Evolutionary conservation across 805 yeast genomes (phyloP), one percentile per base, ranked within the genome.

Genomic region (Jamesozyma piceae): DNA sequence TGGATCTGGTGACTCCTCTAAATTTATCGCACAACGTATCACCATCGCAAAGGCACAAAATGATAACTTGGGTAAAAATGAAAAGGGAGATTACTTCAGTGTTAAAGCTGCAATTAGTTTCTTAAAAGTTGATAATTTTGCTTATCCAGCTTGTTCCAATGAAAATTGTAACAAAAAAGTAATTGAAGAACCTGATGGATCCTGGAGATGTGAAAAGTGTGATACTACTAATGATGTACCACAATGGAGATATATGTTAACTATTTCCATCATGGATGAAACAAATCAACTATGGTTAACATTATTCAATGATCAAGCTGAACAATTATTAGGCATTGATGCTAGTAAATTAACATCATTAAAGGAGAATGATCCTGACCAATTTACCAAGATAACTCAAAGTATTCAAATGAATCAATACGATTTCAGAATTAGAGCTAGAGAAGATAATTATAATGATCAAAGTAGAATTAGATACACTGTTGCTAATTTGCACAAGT

Each of bases 201-300:
- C 80, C 15, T 89, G 95, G 95, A 77, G 95, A 62, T 92, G 98
- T 69, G 97, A 89, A 60, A 82, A 82, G 61, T 89, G 97, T 72
- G 81, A 85, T 54, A 68, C 74, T 43, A 75, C 74, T 48, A 80
- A 76, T 57, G 69, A 73, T 2, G 72, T 70, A 37, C 97, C 97
- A 17, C 67, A 72, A 38, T 80, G 84, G 67, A 75, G 97, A 61
- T 92, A 84, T 53, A 78, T 88, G 41, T 62, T 90, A 52, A 80
- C 82, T n/a, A 62, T 78, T 37, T 76, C 86, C 3, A 74, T 88
- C n/a, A 72, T 79, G 55, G 98, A 92, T 62, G 69, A 71, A 51
- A 74, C 94, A 4, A 94, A 89, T 18, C 88, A 83, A 60, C 60
- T 88, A 46, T 88, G 96, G 94, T 66, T 85, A 27, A 82, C 95